A percentile compares a stretch with the other conserved stretches of the same genome.
Evolutionary conservation across 805 yeast genomes (phyloP).

Genomic region (Grigorovia humatica): DNA sequence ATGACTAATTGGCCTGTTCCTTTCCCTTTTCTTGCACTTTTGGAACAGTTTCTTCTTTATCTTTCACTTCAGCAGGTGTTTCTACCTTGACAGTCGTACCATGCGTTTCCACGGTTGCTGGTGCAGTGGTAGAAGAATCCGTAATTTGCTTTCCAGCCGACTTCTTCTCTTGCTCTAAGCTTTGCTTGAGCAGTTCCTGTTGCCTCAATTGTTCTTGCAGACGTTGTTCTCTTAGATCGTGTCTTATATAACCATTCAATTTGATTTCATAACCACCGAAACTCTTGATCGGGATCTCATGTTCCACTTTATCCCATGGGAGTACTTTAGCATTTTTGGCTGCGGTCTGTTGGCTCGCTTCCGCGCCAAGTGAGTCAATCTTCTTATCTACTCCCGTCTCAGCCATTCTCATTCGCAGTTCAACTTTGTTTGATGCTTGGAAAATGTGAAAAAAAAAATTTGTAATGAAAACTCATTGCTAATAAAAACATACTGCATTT

Average conservation of each 20-base stretch:
- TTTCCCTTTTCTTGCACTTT: constrained; percentile 1
- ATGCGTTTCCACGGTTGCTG: neutral
- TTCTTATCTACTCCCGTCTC: neutral
- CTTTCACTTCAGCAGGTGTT: neutral
- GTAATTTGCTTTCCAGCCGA: constrained; percentile 1
- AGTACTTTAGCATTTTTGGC: neutral
- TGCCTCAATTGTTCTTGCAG: neutral
- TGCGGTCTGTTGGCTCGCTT: neutral
- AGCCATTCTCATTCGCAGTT: neutral
- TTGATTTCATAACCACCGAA: constrained; percentile 22
- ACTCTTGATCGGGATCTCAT: constrained; percentile 14
- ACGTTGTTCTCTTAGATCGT: constrained; percentile 11
- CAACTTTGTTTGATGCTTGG: no score
- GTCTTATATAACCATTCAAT: constrained; percentile 21
- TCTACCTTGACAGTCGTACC: neutral
- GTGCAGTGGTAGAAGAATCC: neutral
- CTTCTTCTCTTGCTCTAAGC: neutral
- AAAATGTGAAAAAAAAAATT: neutral
- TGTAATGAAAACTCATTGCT: neutral
- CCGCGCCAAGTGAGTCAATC: neutral
- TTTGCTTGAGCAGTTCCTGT: neutral
- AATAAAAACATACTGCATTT: constrained; percentile 3
- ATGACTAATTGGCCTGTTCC: neutral
- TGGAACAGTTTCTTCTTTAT: neutral
- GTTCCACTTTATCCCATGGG: constrained; percentile 17